Percentiles rank a stretch among this genome's conserved stretches.
phyloP scores from a whole-genome alignment of 2,329 filamentous ascomycete genomes.

The Neofusicoccum cordaticola region DNA sequence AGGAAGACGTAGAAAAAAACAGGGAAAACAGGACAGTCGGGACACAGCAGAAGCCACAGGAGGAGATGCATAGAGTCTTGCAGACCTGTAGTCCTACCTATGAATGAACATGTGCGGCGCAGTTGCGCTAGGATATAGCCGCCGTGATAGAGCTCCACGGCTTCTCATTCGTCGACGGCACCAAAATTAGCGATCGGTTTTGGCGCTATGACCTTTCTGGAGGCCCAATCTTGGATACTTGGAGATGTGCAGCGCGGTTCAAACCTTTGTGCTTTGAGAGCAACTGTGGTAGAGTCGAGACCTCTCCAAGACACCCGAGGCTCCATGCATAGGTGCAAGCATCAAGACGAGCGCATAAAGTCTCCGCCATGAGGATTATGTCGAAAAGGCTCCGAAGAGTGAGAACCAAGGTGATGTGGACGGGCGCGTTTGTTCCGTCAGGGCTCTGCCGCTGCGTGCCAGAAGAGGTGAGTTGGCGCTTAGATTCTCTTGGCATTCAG shows the following conservation, averaged over 20 bases:
- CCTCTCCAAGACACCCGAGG: too few species aligned
- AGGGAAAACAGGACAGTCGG: background rate
- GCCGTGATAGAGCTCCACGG: background rate
- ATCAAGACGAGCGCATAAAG: too few species aligned
- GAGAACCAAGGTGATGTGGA: too few species aligned
- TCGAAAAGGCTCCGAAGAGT: too few species aligned
- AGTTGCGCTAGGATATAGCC: background rate
- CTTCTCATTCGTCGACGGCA: background rate
- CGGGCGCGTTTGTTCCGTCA: background rate
- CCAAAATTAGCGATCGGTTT: background rate
- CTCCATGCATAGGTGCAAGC: too few species aligned
- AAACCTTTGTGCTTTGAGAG: too few species aligned
- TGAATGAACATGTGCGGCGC: background rate
- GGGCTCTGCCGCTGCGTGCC: background rate
- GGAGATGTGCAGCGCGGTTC: background rate
- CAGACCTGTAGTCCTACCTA: background rate
- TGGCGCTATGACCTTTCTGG: background rate
- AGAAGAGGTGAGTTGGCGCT: background rate
- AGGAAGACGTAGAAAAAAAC: background rate
- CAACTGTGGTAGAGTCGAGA: too few species aligned
- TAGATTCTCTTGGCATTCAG: background rate
- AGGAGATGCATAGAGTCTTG: background rate
- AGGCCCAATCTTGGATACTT: background rate
- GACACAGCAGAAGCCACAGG: background rate
- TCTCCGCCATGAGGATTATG: too few species aligned